Evolutionary conservation across 2,329 filamentous ascomycete species (phyloP).

Genomic region (Colletotrichum euphorbiae): DNA sequence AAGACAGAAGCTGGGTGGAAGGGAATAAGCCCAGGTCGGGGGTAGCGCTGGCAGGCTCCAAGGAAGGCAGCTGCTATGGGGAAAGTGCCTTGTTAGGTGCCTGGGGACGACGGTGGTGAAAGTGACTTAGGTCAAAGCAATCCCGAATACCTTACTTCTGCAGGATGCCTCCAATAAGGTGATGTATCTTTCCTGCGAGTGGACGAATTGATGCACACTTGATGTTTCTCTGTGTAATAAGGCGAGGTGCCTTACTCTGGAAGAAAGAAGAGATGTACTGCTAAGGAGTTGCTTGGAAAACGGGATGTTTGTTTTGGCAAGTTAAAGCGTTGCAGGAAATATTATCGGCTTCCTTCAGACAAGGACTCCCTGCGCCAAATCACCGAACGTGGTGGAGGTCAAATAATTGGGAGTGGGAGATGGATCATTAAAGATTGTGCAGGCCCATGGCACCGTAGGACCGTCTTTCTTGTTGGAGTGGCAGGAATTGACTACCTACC

Average conservation of each 20-base stretch:
- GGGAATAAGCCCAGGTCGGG: background rate
- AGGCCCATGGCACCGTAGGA: background rate
- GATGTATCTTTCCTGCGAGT: too few species aligned
- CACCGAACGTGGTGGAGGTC: background rate
- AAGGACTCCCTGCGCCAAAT: background rate
- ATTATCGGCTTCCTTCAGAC: constrained; percentile 5
- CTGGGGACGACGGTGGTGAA: background rate
- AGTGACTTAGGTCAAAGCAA: background rate
- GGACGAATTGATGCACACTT: too few species aligned
- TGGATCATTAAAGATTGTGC: background rate
- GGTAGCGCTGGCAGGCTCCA: background rate
- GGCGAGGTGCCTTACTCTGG: too few species aligned
- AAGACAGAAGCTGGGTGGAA: constrained; percentile 1
- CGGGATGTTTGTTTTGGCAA: too few species aligned
- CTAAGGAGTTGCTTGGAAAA: too few species aligned
- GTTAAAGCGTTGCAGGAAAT: background rate
- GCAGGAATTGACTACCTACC: background rate
- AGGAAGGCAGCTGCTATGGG: background rate
- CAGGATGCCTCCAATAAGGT: too few species aligned
- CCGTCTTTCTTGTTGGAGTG: too few species aligned
- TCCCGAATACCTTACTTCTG: too few species aligned
- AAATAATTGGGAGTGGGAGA: background rate
- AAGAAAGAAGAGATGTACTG: too few species aligned
- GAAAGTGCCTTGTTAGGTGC: background rate
- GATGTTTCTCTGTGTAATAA: too few species aligned